These are phyloP conservation scores for Camelina neglecta DNA, from an alignment of 345 rosid genomes.

Conservation along the genomic window DNA sequence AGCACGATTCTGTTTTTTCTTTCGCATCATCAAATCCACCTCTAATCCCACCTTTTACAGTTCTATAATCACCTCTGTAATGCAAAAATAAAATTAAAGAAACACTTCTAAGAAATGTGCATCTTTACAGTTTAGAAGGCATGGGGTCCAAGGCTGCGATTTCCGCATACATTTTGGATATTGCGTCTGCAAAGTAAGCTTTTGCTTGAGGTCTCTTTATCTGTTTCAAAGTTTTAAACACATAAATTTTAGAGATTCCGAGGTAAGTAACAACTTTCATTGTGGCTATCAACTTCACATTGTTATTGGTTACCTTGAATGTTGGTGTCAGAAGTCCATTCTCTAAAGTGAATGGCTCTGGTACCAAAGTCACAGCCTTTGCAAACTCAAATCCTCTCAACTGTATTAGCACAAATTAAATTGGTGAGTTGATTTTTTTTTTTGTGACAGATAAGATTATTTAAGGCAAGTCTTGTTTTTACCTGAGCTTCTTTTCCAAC, in stretches of 20 bases:
- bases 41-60: conserved; percentile 20
- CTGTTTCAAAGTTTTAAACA: conserved; percentile 44
- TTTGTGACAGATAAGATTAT: background rate
- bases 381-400: conserved; percentile 79
- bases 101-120: background rate
- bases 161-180: conserved; percentile 70
- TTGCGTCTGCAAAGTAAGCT: conserved; percentile 65
- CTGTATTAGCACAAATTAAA: conserved; percentile 42
- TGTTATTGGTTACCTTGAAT: conserved; percentile 59
- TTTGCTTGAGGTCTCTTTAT: conserved; percentile 88
- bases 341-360: conserved; percentile 77
- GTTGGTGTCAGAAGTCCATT: conserved; percentile 89
- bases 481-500: conserved; percentile 79
- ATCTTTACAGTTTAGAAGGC: conserved; percentile 39
- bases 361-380: conserved; percentile 81
- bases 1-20: conserved; percentile 1
- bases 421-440: background rate
- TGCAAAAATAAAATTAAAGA: conserved; percentile 6
- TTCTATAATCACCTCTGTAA: background rate
- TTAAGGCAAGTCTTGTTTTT: conserved; percentile 8
- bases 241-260: conserved; percentile 10
- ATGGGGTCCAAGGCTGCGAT: conserved; percentile 49
- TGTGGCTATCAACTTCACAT: background rate
- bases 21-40: background rate
- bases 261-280: conserved; percentile 11